Percentiles rank a stretch among this genome's conserved stretches.
Evolutionary conservation across 176 grass and related monocot species (phyloP).

Genomic region (Oryza meridionalis): DNA sequence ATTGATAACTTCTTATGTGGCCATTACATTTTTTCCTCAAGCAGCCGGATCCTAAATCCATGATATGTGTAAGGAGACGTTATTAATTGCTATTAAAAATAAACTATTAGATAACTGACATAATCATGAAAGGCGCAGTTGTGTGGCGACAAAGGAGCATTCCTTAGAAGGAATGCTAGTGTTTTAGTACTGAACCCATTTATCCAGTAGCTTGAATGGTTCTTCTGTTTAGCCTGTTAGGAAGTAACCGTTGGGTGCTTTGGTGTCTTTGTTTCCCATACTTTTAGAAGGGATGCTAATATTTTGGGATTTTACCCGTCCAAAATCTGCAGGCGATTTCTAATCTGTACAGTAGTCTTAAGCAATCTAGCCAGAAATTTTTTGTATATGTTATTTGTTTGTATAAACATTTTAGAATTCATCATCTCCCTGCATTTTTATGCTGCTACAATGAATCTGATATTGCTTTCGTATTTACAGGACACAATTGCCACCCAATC

Average conservation of each 20-base stretch:
- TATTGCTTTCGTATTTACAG: constrained; percentile 28
- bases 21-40: neutral
- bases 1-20: neutral
- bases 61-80: neutral
- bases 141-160: too few species aligned
- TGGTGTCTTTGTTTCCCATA: neutral
- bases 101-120: neutral
- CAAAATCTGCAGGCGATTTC: neutral
- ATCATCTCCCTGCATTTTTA: neutral
- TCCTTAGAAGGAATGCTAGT: too few species aligned
- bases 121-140: too few species aligned
- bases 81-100: constrained; percentile 9
- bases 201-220: neutral
- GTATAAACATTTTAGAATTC: neutral
- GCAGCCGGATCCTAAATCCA: neutral
- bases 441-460: constrained; percentile 15
- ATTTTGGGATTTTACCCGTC: neutral
- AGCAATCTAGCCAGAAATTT: constrained; percentile 14
- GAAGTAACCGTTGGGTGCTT: neutral
- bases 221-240: neutral
- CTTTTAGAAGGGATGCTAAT: too few species aligned
- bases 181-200: neutral
- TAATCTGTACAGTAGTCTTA: neutral
- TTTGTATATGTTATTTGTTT: neutral
- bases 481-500: constrained; percentile 20